Percentiles rank a stretch among this genome's conserved stretches.
Conservation (phyloP, 2,329 filamentous ascomycete genomes). For the Pestalotiopsis sp. region DNA sequence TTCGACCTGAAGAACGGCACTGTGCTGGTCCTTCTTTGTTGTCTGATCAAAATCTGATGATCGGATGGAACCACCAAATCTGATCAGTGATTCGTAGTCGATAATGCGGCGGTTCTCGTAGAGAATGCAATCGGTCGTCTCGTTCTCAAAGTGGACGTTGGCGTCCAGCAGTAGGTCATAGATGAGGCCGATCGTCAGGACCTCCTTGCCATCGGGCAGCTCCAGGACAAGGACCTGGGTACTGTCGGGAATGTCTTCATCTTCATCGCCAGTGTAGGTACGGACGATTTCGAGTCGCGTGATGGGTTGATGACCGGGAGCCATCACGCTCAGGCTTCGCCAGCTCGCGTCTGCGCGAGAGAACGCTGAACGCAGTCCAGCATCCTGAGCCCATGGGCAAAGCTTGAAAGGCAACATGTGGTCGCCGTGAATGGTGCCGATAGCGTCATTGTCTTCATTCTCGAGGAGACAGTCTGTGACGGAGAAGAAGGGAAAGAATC, state of each 20-base stretch:
- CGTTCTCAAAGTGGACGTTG: slow-evolving; percentile 15
- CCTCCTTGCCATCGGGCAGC: slow-evolving; percentile 17
- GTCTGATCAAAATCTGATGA: slow-evolving; percentile 20
- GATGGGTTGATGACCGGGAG: slow-evolving; percentile 21
- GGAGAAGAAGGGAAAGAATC: slow-evolving; percentile 22
- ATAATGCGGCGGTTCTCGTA: slow-evolving; percentile 22
- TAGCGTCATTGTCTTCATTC: slow-evolving; percentile 15
- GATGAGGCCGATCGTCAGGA: slow-evolving; percentile 24
- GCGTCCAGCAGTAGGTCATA: slow-evolving; percentile 24
- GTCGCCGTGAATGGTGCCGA: slow-evolving; percentile 22
- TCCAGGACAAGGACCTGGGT: slow-evolving; percentile 25
- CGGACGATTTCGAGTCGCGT: slow-evolving; percentile 19
- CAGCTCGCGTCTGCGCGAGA: slow-evolving; percentile 25
- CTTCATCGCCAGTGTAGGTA: neutral
- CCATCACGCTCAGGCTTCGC: slow-evolving; percentile 23
- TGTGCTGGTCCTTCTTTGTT: slow-evolving; percentile 18
- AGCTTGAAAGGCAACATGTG: slow-evolving; percentile 24
- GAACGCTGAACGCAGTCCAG: slow-evolving; percentile 15
- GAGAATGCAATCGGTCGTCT: slow-evolving; percentile 26
- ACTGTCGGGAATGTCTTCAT: slow-evolving; percentile 12
- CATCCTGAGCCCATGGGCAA: slow-evolving; percentile 21
- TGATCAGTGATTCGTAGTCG: slow-evolving; percentile 22
- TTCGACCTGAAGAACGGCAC: slow-evolving; percentile 24
- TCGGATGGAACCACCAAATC: slow-evolving; percentile 27
- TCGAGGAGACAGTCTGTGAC: slow-evolving; percentile 21